Evolutionary conservation across 176 grass and related monocot genomes (phyloP), one percentile per base, ranked within the genome.

Genomic region (Juncus effusus): DNA sequence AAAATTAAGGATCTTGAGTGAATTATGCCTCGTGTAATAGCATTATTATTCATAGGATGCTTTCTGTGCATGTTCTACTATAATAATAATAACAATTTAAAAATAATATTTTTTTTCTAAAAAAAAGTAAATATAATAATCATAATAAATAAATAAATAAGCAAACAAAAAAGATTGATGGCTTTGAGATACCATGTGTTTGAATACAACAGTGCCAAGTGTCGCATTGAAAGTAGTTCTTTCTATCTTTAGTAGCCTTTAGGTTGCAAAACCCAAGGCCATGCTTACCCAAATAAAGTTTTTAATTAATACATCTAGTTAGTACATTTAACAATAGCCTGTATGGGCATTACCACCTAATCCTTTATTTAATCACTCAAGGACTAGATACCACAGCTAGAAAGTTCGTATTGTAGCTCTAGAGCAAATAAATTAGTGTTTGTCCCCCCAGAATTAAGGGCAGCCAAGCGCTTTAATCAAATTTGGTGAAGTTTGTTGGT

Each of bases 401-500:
- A 57, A 59, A 71, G 36, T 44, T 59, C 38, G 40, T 5, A 28
- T 28, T 28, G 19, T 28, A 28, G 19, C 14, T 10, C 49, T 37
- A 10, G 51, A 58, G 38, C 13, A 59, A 35, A 56, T 70, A 42
- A 57, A 58, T 59, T 58, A 71, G 37, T 70, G 55, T 5, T 57
- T 42, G 10, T 57, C 54, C 14, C 54, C 14, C 54, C 10, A 15
- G 36, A 51, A 41, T 59, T 71, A 56, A 6, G 38, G 14, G 42
- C 6, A 59, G 35, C 53, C 53, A 71, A 44, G 38, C 37, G 41
- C 11, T 40, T 47, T 6, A 47, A 47, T 47, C 9, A 47, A 41
- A 36, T 67, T 55, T 52, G n/a, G 7, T 70, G 67, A 70, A 57
- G 38, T 36, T 58, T 54, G 52, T 71, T 71, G 3, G 42, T 56